These are phyloP conservation scores for Lindgomyces ingoldianus DNA, from an alignment of 495 filamentous ascomycete genomes.

Conservation along the genomic window DNA sequence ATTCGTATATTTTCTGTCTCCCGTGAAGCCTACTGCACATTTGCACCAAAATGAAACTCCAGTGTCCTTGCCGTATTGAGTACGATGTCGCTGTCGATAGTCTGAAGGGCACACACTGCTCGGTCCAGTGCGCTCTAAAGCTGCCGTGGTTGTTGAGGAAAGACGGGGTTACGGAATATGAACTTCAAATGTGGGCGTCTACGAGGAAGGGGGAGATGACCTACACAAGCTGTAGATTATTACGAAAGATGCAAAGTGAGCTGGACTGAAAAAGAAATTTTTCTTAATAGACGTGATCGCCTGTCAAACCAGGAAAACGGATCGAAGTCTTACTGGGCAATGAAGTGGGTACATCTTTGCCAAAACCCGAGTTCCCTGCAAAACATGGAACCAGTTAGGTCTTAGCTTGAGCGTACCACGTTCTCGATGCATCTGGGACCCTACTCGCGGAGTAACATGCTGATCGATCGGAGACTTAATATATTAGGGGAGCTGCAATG, in stretches of 20 bases:
- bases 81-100: too few species aligned
- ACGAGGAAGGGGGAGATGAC: too few species aligned
- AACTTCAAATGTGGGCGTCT: too few species aligned
- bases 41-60: too few species aligned
- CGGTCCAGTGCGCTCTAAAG: too few species aligned
- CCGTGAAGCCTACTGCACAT: too few species aligned
- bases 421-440: slow-evolving; percentile 4
- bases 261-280: not conserved
- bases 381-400: not conserved
- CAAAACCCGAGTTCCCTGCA: not conserved
- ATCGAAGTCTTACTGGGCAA: not conserved
- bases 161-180: too few species aligned
- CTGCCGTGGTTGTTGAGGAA: too few species aligned
- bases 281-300: not conserved
- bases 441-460: not conserved
- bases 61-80: too few species aligned
- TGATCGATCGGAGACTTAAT: slow-evolving; percentile 20
- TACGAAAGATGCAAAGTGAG: not conserved
- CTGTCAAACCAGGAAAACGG: not conserved
- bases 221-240: too few species aligned
- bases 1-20: too few species aligned
- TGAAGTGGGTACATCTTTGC: not conserved
- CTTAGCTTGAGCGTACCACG: slow-evolving; percentile 4
- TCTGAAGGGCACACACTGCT: too few species aligned
- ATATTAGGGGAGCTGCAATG: slow-evolving; percentile 9